Percentiles rank a stretch among this genome's conserved stretches.
Conservation (phyloP, 2,329 filamentous ascomycete genomes). For the Colletotrichum trifolii region DNA sequence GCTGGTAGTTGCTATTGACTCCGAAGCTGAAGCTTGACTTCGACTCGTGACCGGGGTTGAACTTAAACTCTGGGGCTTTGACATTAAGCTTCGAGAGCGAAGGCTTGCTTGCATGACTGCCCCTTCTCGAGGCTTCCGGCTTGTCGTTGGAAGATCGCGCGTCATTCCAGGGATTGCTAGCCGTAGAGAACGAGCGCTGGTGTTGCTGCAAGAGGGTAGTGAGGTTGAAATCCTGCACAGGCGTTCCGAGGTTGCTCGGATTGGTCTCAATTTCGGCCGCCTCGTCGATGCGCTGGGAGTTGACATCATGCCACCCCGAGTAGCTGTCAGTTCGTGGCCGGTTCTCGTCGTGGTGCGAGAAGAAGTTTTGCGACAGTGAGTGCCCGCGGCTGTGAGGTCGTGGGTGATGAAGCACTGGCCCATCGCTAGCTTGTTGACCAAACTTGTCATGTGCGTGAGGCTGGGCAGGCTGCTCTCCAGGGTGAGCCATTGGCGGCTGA, state of each 20-base stretch:
- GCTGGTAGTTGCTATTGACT: slow-evolving; percentile 58
- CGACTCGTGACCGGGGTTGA: slow-evolving; percentile 68
- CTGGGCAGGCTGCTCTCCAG: slow-evolving; percentile 58
- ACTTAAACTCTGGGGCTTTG: slow-evolving; percentile 88
- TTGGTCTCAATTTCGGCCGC: slow-evolving; percentile 78
- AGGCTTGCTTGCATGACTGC: slow-evolving; percentile 74
- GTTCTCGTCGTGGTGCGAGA: slow-evolving; percentile 64
- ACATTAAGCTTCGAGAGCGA: slow-evolving; percentile 88
- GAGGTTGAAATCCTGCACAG: slow-evolving; percentile 63
- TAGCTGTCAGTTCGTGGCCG: slow-evolving; percentile 47
- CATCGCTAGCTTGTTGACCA: slow-evolving; percentile 63
- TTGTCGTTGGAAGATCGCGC: slow-evolving; percentile 53
- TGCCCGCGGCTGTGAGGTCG: slow-evolving; percentile 80
- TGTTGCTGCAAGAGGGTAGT: slow-evolving; percentile 57
- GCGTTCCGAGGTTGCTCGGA: slow-evolving; percentile 77
- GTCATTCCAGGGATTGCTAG: slow-evolving; percentile 74
- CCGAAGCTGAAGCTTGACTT: slow-evolving; percentile 64
- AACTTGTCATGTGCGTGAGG: slow-evolving; percentile 61
- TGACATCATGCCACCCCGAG: slow-evolving; percentile 53
- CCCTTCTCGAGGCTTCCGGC: slow-evolving; percentile 47
- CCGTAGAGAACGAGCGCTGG: slow-evolving; percentile 64
- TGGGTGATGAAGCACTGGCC: slow-evolving; percentile 74
- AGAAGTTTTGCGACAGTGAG: slow-evolving; percentile 75
- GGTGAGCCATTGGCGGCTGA: slow-evolving; percentile 46
- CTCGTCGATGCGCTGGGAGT: slow-evolving; percentile 59